Evolutionary conservation across 257 asterid species (phyloP).

Genomic region (Fraxinus quadrangulata): DNA sequence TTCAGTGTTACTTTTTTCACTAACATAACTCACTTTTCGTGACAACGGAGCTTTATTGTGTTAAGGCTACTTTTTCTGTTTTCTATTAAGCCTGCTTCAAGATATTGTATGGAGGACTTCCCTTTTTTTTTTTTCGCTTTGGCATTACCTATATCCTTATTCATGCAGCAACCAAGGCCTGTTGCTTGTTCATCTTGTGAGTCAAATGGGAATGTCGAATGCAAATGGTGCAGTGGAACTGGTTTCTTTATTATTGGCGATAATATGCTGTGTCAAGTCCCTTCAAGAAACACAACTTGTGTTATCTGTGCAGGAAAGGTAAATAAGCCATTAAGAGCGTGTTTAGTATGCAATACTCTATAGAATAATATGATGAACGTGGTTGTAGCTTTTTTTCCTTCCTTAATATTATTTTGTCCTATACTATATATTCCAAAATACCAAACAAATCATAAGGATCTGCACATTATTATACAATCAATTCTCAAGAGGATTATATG

Average conservation of each 20-base stretch:
- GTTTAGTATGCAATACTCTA: no score
- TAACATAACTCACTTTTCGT: not conserved
- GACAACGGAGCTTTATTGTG: not conserved
- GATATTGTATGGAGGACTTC: not conserved
- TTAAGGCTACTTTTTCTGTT: not conserved
- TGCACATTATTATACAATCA: not conserved
- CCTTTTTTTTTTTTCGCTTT: not conserved
- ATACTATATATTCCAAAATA: no score
- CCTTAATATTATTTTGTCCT: not conserved
- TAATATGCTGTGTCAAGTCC: slow-evolving; percentile 95
- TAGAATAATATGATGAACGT: not conserved
- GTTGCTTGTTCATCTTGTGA: slow-evolving; percentile 76
- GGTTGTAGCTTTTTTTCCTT: not conserved
- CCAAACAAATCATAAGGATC: not conserved
- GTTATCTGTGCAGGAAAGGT: slow-evolving; percentile 91
- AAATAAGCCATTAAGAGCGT: slow-evolving; percentile 11
- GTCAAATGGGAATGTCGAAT: slow-evolving; percentile 75
- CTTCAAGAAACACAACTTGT: slow-evolving; percentile 83
- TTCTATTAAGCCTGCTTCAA: not conserved
- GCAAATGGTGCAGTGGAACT: slow-evolving; percentile 96
- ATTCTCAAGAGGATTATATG: not conserved
- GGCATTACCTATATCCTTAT: slow-evolving; percentile 18
- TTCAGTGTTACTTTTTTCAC: no score
- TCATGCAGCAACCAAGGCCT: slow-evolving; percentile 83
- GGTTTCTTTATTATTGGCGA: slow-evolving; percentile 96